phyloP scores from a whole-genome alignment of 2,329 filamentous ascomycete genomes.

The Dendrostoma leiphaemia region DNA sequence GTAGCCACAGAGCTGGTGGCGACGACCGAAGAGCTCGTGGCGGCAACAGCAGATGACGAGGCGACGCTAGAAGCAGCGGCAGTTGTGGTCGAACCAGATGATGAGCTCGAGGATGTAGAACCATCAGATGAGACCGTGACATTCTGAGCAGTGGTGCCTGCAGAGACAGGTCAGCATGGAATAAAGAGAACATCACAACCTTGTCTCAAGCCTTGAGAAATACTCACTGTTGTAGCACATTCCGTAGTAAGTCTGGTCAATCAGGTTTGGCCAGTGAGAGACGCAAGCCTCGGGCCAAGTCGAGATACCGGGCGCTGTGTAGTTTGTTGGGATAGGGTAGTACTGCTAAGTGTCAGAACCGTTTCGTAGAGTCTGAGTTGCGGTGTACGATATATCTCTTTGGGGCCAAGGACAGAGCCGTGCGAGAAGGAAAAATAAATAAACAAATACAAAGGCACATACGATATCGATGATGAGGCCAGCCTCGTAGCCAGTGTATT shows the following conservation, averaged over 20 bases:
- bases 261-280: conserved; percentile 36
- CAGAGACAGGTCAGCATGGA: background rate
- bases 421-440: too few species aligned
- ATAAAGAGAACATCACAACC: background rate
- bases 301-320: conserved; percentile 32
- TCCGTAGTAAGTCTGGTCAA: conserved; percentile 23
- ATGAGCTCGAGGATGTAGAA: background rate
- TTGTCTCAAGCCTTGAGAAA: background rate
- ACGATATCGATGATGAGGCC: conserved; percentile 33
- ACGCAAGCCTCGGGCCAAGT: conserved; percentile 33
- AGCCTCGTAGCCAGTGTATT: conserved; percentile 30
- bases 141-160: conserved; percentile 9
- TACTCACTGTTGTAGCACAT: conserved; percentile 2
- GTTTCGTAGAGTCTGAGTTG: too few species aligned
- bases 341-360: too few species aligned
- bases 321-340: conserved; percentile 33
- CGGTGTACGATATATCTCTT: too few species aligned
- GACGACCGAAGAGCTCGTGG: background rate
- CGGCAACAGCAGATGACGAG: background rate
- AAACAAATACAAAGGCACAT: too few species aligned
- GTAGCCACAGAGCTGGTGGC: background rate
- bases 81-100: background rate
- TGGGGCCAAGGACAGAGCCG: too few species aligned
- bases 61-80: background rate
- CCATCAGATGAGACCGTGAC: conserved; percentile 8